These are phyloP conservation scores for Adansonia digitata DNA, from an alignment of 345 rosid genomes.

Conservation along the genomic window DNA sequence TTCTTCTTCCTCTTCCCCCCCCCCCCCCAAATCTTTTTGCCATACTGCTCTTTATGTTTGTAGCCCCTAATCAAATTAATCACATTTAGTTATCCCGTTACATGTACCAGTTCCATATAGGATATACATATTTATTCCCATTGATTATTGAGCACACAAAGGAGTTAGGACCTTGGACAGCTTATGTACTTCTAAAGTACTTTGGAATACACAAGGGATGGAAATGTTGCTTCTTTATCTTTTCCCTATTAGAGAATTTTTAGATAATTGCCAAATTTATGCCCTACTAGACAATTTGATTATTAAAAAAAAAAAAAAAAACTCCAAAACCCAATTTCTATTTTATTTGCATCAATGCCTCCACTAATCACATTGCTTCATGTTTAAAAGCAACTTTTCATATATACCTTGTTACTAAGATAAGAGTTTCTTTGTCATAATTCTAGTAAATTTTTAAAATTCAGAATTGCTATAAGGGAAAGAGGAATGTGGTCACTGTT, in stretches of 20 bases:
- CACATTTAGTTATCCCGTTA: no score
- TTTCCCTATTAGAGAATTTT: neutral
- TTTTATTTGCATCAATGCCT: neutral
- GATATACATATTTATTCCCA: neutral
- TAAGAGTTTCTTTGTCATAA: neutral
- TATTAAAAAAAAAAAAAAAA: neutral
- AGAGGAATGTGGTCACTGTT: neutral
- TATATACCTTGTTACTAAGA: neutral
- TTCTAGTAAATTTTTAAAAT: neutral
- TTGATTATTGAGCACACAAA: neutral
- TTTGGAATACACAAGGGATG: neutral
- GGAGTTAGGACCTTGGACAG: neutral
- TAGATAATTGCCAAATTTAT: neutral
- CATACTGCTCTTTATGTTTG: neutral
- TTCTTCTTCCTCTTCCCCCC: no score
- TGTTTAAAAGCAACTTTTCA: neutral
- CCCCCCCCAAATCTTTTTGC: no score
- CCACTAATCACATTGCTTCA: neutral
- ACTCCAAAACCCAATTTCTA: no score
- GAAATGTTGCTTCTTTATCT: neutral
- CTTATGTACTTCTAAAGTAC: neutral
- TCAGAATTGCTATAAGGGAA: neutral
- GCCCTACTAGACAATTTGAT: neutral
- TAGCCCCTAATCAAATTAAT: no score
- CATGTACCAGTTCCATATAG: neutral